phyloP scores from a whole-genome alignment of 2,329 filamentous ascomycete species.

The Verticillium nonalfalfae region DNA sequence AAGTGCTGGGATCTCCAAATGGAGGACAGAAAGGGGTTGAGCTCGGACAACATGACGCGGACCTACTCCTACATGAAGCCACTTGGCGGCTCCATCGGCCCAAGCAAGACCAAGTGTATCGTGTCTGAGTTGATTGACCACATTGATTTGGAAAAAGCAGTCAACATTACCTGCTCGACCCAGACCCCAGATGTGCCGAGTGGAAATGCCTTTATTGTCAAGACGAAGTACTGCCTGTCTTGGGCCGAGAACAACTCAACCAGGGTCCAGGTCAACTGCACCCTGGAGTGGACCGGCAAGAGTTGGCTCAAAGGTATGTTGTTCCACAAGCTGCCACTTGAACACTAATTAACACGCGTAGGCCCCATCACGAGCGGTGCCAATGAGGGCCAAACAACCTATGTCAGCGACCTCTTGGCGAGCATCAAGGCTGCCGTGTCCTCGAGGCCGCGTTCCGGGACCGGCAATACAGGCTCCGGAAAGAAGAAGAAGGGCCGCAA shows the following conservation, averaged over 20 bases:
- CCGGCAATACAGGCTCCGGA: constrained; percentile 39
- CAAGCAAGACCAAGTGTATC: constrained; percentile 90
- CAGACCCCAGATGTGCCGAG: constrained; percentile 93
- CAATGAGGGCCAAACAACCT: constrained; percentile 79
- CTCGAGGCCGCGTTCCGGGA: constrained; percentile 49
- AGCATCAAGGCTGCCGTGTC: constrained; percentile 68
- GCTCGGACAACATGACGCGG: constrained; percentile 67
- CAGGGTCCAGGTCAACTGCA: constrained; percentile 78
- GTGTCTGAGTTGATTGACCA: constrained; percentile 79
- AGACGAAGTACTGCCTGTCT: constrained; percentile 89
- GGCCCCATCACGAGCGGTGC: constrained; percentile 94
- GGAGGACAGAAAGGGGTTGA: constrained; percentile 75
- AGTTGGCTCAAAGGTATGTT: constrained; percentile 89
- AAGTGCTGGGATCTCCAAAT: constrained; percentile 85
- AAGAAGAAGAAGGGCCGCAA: constrained; percentile 58
- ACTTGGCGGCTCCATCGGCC: constrained; percentile 74
- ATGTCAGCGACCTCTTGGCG: constrained; percentile 73
- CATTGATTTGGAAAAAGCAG: constrained; percentile 79
- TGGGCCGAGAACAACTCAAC: constrained; percentile 88
- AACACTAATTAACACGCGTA: constrained; percentile 32
- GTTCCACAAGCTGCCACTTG: not conserved
- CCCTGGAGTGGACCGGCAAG: constrained; percentile 94
- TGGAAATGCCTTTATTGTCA: constrained; percentile 84
- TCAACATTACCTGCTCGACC: constrained; percentile 76
- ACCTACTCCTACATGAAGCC: constrained; percentile 90